Conservation (phyloP, 768 basidiomycete genomes). For the Pleurotus pulmonarius region DNA sequence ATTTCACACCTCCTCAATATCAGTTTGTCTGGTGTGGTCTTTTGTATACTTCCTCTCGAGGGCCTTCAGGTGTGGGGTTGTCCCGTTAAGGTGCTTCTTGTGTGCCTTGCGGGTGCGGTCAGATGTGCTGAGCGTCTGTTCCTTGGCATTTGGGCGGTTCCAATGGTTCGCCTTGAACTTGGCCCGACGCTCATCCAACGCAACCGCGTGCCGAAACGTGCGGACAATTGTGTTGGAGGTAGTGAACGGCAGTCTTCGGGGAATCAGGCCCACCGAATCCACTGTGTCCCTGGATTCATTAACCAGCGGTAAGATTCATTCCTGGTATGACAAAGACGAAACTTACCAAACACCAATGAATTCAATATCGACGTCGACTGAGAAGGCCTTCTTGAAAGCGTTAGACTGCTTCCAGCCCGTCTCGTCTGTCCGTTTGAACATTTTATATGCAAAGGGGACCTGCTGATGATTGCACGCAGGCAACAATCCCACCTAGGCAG, state of each 20-base stretch:
- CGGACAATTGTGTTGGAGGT: conserved; percentile 28
- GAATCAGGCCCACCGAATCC: conserved; percentile 44
- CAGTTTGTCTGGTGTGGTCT: conserved; percentile 19
- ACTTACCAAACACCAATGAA: conserved; percentile 61
- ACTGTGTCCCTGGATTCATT: too few species aligned
- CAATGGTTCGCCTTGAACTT: conserved; percentile 46
- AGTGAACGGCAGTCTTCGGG: conserved; percentile 31
- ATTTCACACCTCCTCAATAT: conserved; percentile 42
- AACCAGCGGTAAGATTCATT: too few species aligned
- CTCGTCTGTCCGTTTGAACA: conserved; percentile 51
- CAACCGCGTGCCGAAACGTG: conserved; percentile 50
- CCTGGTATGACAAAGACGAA: too few species aligned
- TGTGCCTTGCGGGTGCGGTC: neutral
- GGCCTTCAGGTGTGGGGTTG: neutral
- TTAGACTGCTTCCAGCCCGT: conserved; percentile 44
- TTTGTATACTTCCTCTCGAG: conserved; percentile 24
- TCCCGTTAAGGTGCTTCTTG: neutral
- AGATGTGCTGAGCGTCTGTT: conserved; percentile 21
- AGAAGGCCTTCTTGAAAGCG: conserved; percentile 56
- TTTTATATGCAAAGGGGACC: conserved; percentile 61
- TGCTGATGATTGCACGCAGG: conserved; percentile 48
- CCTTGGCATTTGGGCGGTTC: conserved; percentile 25
- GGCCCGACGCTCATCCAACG: conserved; percentile 51
- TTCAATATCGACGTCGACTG: conserved; percentile 49
- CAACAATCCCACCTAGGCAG: conserved; percentile 41